Evolutionary conservation across 345 rosid genomes (phyloP).

Genomic region (Geranium rotundifolium): DNA sequence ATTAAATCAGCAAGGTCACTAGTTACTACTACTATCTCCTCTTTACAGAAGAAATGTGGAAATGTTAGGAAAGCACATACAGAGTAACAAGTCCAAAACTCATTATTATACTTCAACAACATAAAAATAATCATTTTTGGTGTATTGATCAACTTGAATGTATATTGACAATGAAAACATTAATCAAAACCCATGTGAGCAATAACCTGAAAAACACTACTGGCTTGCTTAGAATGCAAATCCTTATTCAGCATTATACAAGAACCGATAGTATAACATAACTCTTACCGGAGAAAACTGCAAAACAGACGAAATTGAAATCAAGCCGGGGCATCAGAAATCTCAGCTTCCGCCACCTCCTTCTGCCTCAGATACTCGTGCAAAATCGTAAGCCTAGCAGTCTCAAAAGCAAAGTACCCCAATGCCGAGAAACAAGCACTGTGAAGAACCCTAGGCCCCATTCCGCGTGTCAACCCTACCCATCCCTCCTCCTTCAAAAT

Average conservation of each 20-base stretch:
- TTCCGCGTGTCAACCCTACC: conserved; percentile 72
- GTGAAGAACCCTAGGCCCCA: conserved; percentile 84
- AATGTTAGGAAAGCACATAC: background rate
- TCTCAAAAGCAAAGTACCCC: conserved; percentile 93
- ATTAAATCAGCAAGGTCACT: too few species aligned
- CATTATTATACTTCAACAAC: background rate
- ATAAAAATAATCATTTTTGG: too few species aligned
- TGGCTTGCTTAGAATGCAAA: too few species aligned
- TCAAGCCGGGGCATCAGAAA: conserved; percentile 1
- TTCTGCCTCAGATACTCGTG: conserved; percentile 58
- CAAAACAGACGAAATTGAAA: background rate
- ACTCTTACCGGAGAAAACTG: background rate
- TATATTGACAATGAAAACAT: background rate
- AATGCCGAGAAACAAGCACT: conserved; percentile 87
- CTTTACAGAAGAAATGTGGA: too few species aligned
- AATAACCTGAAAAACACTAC: too few species aligned
- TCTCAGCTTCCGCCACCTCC: conserved; percentile 22
- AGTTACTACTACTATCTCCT: too few species aligned
- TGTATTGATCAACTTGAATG: background rate
- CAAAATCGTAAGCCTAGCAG: conserved; percentile 68
- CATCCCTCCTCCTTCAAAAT: conserved; percentile 84
- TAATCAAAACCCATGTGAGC: background rate
- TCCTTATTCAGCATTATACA: background rate
- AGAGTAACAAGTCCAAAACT: too few species aligned
- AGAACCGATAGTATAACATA: background rate